Evolutionary conservation across 352 stramenopile species (phyloP), one percentile per base, ranked within the genome.

Genomic region (Sclerospora graminicola): DNA sequence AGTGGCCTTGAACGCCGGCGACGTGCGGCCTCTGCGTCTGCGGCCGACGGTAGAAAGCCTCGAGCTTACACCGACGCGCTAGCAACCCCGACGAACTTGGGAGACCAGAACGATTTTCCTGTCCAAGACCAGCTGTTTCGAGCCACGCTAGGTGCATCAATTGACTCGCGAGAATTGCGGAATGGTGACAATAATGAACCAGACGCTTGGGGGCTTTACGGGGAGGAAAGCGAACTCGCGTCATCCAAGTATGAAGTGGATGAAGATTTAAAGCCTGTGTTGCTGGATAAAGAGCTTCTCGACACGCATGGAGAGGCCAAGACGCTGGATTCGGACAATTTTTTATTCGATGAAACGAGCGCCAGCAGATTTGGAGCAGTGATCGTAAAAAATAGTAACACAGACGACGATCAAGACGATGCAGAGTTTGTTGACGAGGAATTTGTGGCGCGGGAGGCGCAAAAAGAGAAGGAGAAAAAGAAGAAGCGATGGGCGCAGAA

Each of bases 221-320:
- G 70, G 9, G 65, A 43, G 20, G 54, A 50, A 13, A 24, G 55
- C n/a, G n/a, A 13, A 18, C 20, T 16, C 13, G 18, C 37, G 8
- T 45, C 32, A 14, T 70, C 54, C 18, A 63, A 58, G 15, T 80
- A 81, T 51, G 66, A 85, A 9, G 47, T 79, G 10, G 45, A 57
- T 18, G 64, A 82, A 20, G 51, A 54, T 11, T 51, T 24, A n/a
- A 57, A 36, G 2, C 47, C 52, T 2, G 41, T 84, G 37, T 28
- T 82, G 33, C 53, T 85, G n/a, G 72, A 85, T 36, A 61, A 71
- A 16, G 69, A 82, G 33, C 51, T 86, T 36, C 41, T 86, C 30
- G 32, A 63, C 34, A 40, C 41, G 8, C 33, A 44, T 8, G 50
- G 30, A 9, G 54, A 58, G 38, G 50, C 49, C 14, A 66, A 58